Percentiles rank a stretch among this genome's conserved stretches.
phyloP scores from a whole-genome alignment of 163 green algal species.

The Volvox carteri region DNA sequence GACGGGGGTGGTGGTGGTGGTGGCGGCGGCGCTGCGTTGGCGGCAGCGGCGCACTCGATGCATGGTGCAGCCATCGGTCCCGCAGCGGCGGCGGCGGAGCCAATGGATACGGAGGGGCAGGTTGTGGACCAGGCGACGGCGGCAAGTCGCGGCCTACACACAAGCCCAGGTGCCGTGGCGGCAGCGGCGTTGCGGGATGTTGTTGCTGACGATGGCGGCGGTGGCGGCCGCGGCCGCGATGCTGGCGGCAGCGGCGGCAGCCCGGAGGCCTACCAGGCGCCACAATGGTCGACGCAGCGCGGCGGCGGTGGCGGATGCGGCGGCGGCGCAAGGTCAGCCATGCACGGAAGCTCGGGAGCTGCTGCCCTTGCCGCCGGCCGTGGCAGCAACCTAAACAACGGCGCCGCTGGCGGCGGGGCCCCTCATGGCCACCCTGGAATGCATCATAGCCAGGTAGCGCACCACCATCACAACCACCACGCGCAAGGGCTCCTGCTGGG shows the following conservation, averaged over 20 bases:
- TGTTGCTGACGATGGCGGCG: background rate
- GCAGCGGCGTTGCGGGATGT: background rate
- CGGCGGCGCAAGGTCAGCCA: background rate
- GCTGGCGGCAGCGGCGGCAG: background rate
- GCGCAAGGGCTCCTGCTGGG: background rate
- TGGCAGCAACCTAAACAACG: no score
- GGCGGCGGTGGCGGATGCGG: background rate
- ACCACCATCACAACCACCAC: conserved; percentile 17
- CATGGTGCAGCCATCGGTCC: background rate
- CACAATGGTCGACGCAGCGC: conserved; percentile 41
- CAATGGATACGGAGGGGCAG: conserved; percentile 51
- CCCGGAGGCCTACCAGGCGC: conserved; percentile 26
- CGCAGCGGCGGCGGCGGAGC: background rate
- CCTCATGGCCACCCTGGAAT: background rate
- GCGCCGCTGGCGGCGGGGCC: background rate
- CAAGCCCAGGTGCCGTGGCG: background rate
- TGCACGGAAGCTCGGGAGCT: conserved; percentile 40
- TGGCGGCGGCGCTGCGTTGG: background rate
- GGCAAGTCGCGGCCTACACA: background rate
- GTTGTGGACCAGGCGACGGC: conserved; percentile 9
- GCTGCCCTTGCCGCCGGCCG: background rate
- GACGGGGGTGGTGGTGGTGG: background rate
- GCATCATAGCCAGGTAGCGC: conserved; percentile 2
- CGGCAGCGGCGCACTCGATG: conserved; percentile 16
- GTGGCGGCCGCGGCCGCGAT: background rate